These are phyloP conservation scores for Solanum phureja DNA, from an alignment of 257 asterid genomes.

Conservation along the genomic window DNA sequence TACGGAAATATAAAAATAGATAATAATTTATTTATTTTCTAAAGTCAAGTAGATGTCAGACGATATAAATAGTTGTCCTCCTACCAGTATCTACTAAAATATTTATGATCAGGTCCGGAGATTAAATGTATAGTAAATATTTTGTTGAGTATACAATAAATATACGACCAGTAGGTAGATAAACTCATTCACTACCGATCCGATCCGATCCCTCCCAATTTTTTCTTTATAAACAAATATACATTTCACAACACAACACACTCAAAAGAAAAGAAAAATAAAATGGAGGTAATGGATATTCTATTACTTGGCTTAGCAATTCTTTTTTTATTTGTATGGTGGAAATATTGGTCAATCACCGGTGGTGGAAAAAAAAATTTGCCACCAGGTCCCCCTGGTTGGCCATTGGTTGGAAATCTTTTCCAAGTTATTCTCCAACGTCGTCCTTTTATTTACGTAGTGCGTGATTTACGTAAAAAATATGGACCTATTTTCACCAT, in stretches of 20 bases:
- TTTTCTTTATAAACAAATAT: not conserved
- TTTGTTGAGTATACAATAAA: not conserved
- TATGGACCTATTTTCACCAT: slow-evolving; percentile 94
- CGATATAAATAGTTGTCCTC: not conserved
- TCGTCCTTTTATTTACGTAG: slow-evolving; percentile 57
- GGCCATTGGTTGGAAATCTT: slow-evolving; percentile 89
- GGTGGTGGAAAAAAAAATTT: slow-evolving; percentile 38
- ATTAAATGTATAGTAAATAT: not conserved
- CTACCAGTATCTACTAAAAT: not conserved
- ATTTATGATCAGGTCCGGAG: not conserved
- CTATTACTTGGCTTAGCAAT: slow-evolving; percentile 22
- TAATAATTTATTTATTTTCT: not conserved
- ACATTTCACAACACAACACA: not conserved
- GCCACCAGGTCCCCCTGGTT: slow-evolving; percentile 96
- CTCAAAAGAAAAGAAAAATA: too few relatives aligned
- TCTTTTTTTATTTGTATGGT: slow-evolving; percentile 44
- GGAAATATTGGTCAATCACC: slow-evolving; percentile 52
- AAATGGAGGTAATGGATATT: slow-evolving; percentile 50
- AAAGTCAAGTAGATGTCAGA: not conserved
- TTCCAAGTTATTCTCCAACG: slow-evolving; percentile 81
- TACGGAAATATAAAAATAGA: not conserved
- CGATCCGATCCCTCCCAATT: not conserved
- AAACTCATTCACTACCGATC: slow-evolving; percentile 1
- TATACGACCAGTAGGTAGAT: not conserved
- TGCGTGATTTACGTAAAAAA: slow-evolving; percentile 61